Base-by-base conservation (phyloP, 257 asterid genomes). In the Fraxinus excelsior region DNA sequence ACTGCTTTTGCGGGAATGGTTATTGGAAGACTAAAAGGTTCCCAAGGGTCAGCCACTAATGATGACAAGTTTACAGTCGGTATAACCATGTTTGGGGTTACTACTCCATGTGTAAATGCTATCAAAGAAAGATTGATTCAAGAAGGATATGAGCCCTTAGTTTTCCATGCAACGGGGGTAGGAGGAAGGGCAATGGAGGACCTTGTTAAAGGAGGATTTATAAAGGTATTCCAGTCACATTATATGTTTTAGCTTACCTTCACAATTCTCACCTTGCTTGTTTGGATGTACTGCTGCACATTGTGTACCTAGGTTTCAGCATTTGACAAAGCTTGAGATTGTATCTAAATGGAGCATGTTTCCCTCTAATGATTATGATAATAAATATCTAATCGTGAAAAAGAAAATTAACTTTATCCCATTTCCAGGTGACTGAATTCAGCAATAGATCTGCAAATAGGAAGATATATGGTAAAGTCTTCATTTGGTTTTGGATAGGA, bases 101-200 rank as follows among this genome's bases (percentile, higher is more conserved):
- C 99, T 60, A 95, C 99, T 75, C 87, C 94, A 8, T 93, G 99
- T 80, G 93, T 87, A 71, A 88, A 72, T 84, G 93, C 94, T 74
- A 96, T 95, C 75, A 90, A 91, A 86, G 97, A 95, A 70, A 91
- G 96, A 85, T 82, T 93, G 88, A 78, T 66, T 62, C 87, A 77
- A 79, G 97, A 95, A 89, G 99, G 98, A 49, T 95, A 82, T 62
- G 97, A 92, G 80, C 77, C 90, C 74, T 84, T 95, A 84, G 91
- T 93, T 79, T 95, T 95, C 85, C 99, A 95, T 46, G 98, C 99
- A 74, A 95, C 99, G 18, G 99, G 99, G 19, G 97, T 94, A 11
- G 99, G 99, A 77, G 99, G 98, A 56, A 93, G 93, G 85, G 99
- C 98, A 40, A 95, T 95, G 99, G 99, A 95, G 86, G 96, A 91